Base-by-base conservation (phyloP, 129 eudicot genomes). In the Lonicera japonica region DNA sequence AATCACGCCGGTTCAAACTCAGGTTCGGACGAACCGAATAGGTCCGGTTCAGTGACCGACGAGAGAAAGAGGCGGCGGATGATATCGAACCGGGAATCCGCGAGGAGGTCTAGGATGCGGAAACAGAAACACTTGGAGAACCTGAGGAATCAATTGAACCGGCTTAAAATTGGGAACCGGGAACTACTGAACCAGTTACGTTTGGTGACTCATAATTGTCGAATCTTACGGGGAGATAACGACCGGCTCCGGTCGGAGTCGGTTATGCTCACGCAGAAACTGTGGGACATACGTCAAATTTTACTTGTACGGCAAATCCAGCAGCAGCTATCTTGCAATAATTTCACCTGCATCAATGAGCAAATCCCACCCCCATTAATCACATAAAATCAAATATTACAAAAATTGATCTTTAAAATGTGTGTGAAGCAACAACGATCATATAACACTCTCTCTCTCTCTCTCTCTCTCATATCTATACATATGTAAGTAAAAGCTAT, bases 41-140 rank as follows among this genome's bases (percentile, higher is more conserved):
- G 5, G 2, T 38, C 13, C 1, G 63, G 46, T 17, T 24, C 41
- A 0, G 14, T 53, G 7, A 36, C 62, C 11, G 95, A 86, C 16
- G 97, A 86, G 14, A 76, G 89, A 13, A 90, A 90, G 75, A 76
- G 80, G 38, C 81, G 84, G 73, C 89, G 97, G 12, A 90, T 83
- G 97, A 58, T 86, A 65, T 90, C 97, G 5, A 90, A 90, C 87
- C 89, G 97, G 68, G 95, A 86, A 68, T 90, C 97, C 2, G 97
- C 97, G 2, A 54, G 95, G 62, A 73, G 97, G 64, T 90, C 97
- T 10, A 84, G 97, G 24, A 77, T 86, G 95, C 62, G 95, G 39
- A 90, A 90, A 75, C 89, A 86, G 77, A 79, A 60, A 65, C 95
- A 86, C 76, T 45, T 90, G 80, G 97, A 90, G 70, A 84, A 81